These are phyloP conservation scores for Corchorus olitorius DNA, from an alignment of 345 rosid genomes.

Conservation along the genomic window DNA sequence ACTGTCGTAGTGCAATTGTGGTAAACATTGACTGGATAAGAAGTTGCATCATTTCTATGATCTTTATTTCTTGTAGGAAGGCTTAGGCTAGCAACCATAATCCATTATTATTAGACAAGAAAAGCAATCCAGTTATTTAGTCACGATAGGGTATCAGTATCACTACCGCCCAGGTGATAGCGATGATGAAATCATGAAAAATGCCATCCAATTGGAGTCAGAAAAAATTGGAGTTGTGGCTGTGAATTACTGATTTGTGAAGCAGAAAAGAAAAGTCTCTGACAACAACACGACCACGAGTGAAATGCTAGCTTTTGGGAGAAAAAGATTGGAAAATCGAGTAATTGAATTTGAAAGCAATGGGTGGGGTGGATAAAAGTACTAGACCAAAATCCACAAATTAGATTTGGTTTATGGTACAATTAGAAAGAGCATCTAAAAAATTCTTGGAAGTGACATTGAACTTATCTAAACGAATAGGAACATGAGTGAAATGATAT, in stretches of 20 bases:
- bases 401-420: not conserved
- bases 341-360: not conserved
- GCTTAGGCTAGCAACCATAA: not conserved
- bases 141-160: not conserved
- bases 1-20: too few species aligned
- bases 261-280: not conserved
- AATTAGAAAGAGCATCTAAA: not conserved
- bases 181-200: conserved; percentile 4
- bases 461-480: conserved; percentile 38
- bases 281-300: not conserved
- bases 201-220: conserved; percentile 48
- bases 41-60: not conserved
- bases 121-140: not conserved
- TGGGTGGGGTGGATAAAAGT: not conserved
- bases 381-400: conserved; percentile 6
- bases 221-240: conserved; percentile 40
- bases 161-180: not conserved
- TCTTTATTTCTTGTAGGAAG: not conserved
- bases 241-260: not conserved
- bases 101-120: not conserved
- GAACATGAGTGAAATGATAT: not conserved
- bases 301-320: not conserved
- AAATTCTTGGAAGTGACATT: conserved; percentile 26
- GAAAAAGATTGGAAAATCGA: not conserved
- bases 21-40: too few species aligned